Base-by-base conservation (phyloP, 1,284 basidiomycete species). In the Puccinia triticina region DNA sequence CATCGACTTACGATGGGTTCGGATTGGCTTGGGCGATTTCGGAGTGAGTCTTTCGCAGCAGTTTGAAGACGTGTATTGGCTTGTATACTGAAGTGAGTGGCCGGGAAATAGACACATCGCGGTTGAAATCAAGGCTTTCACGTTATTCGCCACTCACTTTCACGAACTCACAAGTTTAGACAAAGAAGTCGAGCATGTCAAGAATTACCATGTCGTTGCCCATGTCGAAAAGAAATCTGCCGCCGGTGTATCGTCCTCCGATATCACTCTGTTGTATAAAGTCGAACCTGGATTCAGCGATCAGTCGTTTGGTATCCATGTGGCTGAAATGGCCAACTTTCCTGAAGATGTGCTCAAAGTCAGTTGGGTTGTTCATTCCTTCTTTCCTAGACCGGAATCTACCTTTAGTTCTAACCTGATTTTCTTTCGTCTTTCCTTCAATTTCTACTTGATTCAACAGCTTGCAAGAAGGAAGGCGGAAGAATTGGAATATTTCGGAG, bases 11-110 rank as follows among this genome's bases (percentile, higher is more conserved):
- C 85, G 97, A 99, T 87, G 97, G 97, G 0, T 99, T 99, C 85
- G 97, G 97, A 16, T 90, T 99, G 0, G 97, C 97, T 0, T 99
- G 96, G 96, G 95, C 96, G 0, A 99, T 99, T 85, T 96, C 94
- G 48, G 97, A 99, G 94, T 95, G 87, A 83, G 90, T 87, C 4
- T 18, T 16, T 46, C 26, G 34, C 43, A 32, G 12, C 37, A 29
- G 8, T 37, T 43, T 32, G 67, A 71, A 11, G 16, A 57, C 18
- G 40, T 57, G 29, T 46, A 48, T 40, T 59, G 37, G 59, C 4
- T 37, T 66, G 37, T 57, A 34, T 8, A n/a, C 32, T 37, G 64
- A 34, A 23, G 26, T 32, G 14, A 8, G 32, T 18, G 53, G 67
- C 26, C 34, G 34, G 12, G 2, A 7, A 21, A 46, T 74, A 96